These are phyloP conservation scores for Cercospora beticola DNA, from an alignment of 2,329 filamentous ascomycete genomes.

Conservation along the genomic window DNA sequence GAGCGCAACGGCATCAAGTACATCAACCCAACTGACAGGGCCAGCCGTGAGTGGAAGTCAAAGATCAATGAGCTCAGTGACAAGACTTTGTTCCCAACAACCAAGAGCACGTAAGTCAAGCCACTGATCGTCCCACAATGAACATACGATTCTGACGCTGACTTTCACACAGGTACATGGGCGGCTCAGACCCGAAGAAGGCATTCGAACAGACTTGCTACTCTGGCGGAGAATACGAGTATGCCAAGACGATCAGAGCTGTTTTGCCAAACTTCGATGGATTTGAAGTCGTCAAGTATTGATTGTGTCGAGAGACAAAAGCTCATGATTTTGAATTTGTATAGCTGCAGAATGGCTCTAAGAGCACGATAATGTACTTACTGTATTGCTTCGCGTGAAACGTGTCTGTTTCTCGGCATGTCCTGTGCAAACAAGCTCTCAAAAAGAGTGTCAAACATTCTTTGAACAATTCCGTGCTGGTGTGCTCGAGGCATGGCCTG, in stretches of 20 bases:
- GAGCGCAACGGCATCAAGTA: conserved; percentile 32
- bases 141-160: not conserved
- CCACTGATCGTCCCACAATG: not conserved
- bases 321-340: not conserved
- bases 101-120: conserved; percentile 31
- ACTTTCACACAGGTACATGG: conserved; percentile 21
- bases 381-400: not conserved
- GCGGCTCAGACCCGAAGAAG: conserved; percentile 27
- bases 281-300: conserved; percentile 28
- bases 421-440: not conserved
- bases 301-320: not conserved
- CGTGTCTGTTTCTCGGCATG: not conserved
- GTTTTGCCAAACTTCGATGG: conserved; percentile 29
- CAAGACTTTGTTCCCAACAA: conserved; percentile 34
- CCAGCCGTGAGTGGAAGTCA: conserved; percentile 34
- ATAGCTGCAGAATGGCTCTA: not conserved
- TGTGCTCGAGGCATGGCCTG: not conserved
- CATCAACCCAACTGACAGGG: conserved; percentile 35
- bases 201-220: conserved; percentile 35
- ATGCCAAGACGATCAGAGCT: conserved; percentile 33
- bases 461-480: not conserved
- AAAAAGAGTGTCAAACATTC: not conserved
- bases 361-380: not conserved
- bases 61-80: conserved; percentile 33
- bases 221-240: conserved; percentile 33